phyloP scores from a whole-genome alignment of 2,329 filamentous ascomycete genomes.

The Raffaelea albimanens region DNA sequence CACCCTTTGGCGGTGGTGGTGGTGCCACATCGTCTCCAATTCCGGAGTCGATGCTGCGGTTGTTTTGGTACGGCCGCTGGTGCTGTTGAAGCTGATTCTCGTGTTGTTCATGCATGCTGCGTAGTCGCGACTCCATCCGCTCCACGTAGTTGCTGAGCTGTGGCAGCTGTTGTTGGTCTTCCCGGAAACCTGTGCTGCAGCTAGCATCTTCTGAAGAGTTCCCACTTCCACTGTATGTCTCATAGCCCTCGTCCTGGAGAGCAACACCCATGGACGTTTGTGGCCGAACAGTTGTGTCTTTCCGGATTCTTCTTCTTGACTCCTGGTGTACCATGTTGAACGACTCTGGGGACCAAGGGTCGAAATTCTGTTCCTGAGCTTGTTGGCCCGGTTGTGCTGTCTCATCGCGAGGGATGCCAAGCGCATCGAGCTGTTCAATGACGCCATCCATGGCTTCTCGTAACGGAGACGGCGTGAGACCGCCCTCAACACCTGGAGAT shows the following conservation, averaged over 20 bases:
- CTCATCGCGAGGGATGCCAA: slow-evolving; percentile 54
- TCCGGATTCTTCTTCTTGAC: slow-evolving; percentile 24
- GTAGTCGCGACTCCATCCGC: slow-evolving; percentile 78
- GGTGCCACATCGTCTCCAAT: slow-evolving; percentile 29
- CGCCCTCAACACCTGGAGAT: slow-evolving; percentile 55
- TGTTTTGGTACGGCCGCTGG: no score
- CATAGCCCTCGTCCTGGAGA: slow-evolving; percentile 46
- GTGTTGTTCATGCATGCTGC: slow-evolving; percentile 57
- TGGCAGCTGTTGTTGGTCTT: slow-evolving; percentile 49
- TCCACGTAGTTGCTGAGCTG: slow-evolving; percentile 81
- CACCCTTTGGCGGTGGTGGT: slow-evolving; percentile 44
- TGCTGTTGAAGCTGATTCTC: slow-evolving; percentile 2
- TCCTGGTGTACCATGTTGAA: slow-evolving; percentile 51
- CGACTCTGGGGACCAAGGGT: slow-evolving; percentile 86
- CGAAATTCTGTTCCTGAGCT: slow-evolving; percentile 47
- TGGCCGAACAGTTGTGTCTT: slow-evolving; percentile 36
- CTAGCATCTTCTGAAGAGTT: slow-evolving; percentile 39
- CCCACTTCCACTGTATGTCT: slow-evolving; percentile 42
- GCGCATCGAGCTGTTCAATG: slow-evolving; percentile 86
- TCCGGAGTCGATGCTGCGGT: slow-evolving; percentile 18
- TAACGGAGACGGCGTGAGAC: slow-evolving; percentile 80
- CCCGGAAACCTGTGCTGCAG: slow-evolving; percentile 28
- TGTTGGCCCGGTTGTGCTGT: slow-evolving; percentile 29
- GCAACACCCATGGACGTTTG: slow-evolving; percentile 66
- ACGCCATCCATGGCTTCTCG: slow-evolving; percentile 97